phyloP scores from a whole-genome alignment of 164 flowering plant genomes.

The Magnolia officinalis region DNA sequence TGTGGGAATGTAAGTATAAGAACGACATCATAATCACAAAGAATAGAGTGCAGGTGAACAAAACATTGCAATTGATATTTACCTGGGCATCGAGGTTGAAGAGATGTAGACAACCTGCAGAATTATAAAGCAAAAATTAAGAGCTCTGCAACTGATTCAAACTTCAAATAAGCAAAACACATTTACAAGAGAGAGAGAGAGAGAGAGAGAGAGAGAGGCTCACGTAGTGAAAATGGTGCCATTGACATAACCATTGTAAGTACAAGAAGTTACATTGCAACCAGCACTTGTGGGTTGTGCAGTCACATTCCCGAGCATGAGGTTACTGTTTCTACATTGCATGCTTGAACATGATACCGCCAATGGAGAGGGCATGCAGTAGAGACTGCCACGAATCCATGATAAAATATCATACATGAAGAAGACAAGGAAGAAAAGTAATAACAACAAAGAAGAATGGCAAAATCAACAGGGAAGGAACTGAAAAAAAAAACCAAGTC shows the following conservation, averaged over 20 bases:
- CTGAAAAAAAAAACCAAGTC: not conserved
- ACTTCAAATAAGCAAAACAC: not conserved
- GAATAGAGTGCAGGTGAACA: not conserved
- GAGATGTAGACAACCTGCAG: constrained; percentile 74
- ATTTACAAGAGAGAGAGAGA: not conserved
- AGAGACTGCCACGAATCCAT: constrained; percentile 48
- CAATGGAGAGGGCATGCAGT: constrained; percentile 81
- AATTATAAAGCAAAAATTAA: not conserved
- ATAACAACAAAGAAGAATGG: not conserved
- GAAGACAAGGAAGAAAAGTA: not conserved
- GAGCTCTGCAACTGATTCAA: not conserved
- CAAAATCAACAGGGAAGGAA: not conserved
- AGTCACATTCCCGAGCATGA: constrained; percentile 81
- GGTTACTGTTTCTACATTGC: constrained; percentile 87
- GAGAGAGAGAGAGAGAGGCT: constrained; percentile 14
- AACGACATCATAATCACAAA: not conserved
- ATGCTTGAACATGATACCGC: constrained; percentile 94
- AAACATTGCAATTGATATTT: constrained; percentile 9
- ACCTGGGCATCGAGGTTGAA: constrained; percentile 98
- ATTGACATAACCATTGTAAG: constrained; percentile 74
- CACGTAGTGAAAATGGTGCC: constrained; percentile 69
- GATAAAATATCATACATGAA: not conserved
- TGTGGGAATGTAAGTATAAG: not conserved
- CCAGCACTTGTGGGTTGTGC: constrained; percentile 64
- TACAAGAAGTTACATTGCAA: constrained; percentile 84